Conservation (phyloP, 148 eudicot genomes). For the Chenopodium berlandieri region DNA sequence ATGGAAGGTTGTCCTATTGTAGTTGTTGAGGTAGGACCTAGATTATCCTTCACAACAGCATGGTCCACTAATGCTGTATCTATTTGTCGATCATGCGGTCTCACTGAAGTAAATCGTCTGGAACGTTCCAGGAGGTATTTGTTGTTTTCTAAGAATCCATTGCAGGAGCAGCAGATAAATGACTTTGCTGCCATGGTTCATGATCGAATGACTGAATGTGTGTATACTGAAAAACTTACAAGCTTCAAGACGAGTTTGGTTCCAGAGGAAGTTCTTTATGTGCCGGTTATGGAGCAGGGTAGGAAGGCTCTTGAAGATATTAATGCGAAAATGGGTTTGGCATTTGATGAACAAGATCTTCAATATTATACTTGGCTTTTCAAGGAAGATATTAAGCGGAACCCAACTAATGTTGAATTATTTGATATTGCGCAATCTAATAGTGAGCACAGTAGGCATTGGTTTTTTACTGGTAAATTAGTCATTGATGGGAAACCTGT, state of each 20-base stretch:
- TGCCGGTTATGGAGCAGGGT: constrained; percentile 78
- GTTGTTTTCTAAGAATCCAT: constrained; percentile 45
- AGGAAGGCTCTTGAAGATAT: constrained; percentile 76
- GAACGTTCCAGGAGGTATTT: constrained; percentile 82
- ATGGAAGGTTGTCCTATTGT: constrained; percentile 35
- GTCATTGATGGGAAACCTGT: constrained; percentile 70
- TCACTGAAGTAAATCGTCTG: constrained; percentile 65
- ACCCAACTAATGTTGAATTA: constrained; percentile 85
- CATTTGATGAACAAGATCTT: constrained; percentile 90
- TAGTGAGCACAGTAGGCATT: constrained; percentile 90
- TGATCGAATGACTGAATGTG: constrained; percentile 92
- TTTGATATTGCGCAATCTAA: constrained; percentile 95
- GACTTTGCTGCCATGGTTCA: constrained; percentile 87
- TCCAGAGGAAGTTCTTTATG: constrained; percentile 69
- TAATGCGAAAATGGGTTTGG: constrained; percentile 79
- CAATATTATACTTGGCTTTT: constrained; percentile 78
- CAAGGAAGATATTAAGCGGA: constrained; percentile 73
- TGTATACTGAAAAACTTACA: constrained; percentile 56
- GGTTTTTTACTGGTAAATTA: constrained; percentile 90
- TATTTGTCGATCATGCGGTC: constrained; percentile 74
- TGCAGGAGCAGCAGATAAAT: constrained; percentile 55
- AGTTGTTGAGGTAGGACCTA: constrained; percentile 84
- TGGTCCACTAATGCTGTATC: constrained; percentile 96
- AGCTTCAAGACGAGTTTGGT: constrained; percentile 58
- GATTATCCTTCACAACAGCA: constrained; percentile 87